Evolutionary conservation across 2,329 filamentous ascomycete genomes (phyloP).

Genomic region (Pseudovirgaria hyperparasitica): DNA sequence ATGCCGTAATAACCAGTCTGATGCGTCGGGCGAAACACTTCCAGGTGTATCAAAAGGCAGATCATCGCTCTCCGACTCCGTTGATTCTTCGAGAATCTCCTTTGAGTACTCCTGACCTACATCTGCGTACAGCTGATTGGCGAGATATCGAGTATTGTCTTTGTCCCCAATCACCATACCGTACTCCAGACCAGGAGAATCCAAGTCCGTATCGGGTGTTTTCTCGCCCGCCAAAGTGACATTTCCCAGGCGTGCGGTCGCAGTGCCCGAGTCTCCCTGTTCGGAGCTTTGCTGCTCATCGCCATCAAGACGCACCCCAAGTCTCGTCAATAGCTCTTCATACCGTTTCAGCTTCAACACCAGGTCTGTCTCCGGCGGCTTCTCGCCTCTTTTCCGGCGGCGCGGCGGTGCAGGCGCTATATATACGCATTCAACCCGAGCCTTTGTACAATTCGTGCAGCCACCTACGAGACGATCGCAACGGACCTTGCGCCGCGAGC

Average conservation of each 20-base stretch:
- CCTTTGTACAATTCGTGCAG: constrained; percentile 18
- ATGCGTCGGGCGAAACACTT: constrained; percentile 5
- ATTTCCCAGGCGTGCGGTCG: constrained; percentile 3
- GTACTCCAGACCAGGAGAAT: constrained; percentile 2
- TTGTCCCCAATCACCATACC: constrained; percentile 14
- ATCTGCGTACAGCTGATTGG: constrained; percentile 20
- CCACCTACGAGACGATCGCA: constrained; percentile 17
- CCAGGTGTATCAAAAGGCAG: constrained; percentile 2
- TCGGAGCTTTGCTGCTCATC: constrained; percentile 7
- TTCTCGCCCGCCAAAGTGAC: constrained; percentile 4
- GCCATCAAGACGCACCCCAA: constrained; percentile 15
- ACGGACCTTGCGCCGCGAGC: constrained; percentile 21
- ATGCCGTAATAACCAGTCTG: constrained; percentile 11
- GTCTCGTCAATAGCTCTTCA: constrained; percentile 15
- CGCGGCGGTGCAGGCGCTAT: constrained; percentile 19
- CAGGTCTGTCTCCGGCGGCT: constrained; percentile 12
- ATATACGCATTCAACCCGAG: constrained; percentile 18
- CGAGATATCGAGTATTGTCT: constrained; percentile 16
- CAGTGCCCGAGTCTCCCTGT: not conserved
- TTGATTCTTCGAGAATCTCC: constrained; percentile 17
- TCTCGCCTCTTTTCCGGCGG: constrained; percentile 13
- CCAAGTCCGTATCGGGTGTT: constrained; percentile 3
- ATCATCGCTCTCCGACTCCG: constrained; percentile 12
- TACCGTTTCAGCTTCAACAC: constrained; percentile 15
- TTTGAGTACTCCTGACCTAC: constrained; percentile 15